These are phyloP conservation scores for Ophiostoma ips DNA, from an alignment of 2,329 filamentous ascomycete species.

Conservation along the genomic window DNA sequence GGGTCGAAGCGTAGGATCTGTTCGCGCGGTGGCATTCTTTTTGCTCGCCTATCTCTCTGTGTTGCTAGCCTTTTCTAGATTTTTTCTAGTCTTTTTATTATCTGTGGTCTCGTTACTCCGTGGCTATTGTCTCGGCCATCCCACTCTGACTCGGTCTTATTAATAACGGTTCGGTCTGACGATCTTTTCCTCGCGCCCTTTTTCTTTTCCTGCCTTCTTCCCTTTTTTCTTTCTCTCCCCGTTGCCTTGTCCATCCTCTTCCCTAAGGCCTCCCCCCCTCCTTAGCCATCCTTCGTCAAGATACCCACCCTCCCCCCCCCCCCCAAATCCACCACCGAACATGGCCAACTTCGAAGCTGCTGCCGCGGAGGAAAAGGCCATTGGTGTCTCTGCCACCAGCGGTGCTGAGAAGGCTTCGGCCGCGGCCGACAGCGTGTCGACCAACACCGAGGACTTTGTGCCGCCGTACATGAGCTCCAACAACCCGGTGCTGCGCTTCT, in stretches of 20 bases:
- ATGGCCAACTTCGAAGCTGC: conserved; percentile 6
- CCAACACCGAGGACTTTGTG: neutral
- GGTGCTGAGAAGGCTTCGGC: neutral
- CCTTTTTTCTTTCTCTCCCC: neutral
- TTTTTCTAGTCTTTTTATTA: neutral
- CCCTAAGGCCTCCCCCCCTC: neutral
- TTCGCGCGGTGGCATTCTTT: neutral
- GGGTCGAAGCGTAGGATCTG: no score
- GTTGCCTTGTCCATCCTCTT: neutral
- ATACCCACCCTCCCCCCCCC: neutral
- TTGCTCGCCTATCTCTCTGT: neutral
- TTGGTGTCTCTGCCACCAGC: conserved; percentile 5
- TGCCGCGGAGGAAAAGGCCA: conserved; percentile 12
- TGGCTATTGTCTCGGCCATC: neutral
- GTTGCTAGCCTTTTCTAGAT: neutral
- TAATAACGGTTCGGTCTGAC: no score
- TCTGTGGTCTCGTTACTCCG: neutral
- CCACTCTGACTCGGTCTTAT: neutral
- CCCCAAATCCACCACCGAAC: neutral
- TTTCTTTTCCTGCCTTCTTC: neutral
- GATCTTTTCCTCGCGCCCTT: neutral
- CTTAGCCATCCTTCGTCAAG: neutral
- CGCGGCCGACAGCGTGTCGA: neutral
- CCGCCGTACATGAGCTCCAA: conserved; percentile 9
- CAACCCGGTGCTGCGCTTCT: conserved; percentile 16